Evolutionary conservation across 768 basidiomycete genomes (phyloP).

Genomic region (Plicaturopsis crispa): DNA sequence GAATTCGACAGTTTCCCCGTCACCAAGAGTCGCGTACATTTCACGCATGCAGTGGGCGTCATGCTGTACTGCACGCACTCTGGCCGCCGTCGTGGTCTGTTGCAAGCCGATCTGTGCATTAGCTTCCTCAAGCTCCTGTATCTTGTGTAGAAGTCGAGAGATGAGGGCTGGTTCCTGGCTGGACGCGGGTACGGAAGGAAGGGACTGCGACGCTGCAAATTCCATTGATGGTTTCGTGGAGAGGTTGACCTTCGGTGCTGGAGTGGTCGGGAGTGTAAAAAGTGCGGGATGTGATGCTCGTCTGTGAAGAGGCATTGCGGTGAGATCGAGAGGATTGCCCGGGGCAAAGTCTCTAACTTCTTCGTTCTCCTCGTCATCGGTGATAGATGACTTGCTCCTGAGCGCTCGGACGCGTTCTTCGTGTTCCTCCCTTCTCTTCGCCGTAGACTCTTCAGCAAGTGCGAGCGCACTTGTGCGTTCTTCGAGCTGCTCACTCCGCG

Average conservation of each 20-base stretch:
- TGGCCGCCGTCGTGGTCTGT: conserved; percentile 52
- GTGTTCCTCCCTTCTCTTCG: conserved; percentile 19
- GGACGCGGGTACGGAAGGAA: conserved; percentile 11
- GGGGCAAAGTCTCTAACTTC: conserved; percentile 58
- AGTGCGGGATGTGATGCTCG: conserved; percentile 1
- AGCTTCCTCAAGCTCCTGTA: conserved; percentile 68
- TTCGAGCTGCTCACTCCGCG: conserved; percentile 64
- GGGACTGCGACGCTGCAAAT: conserved; percentile 2
- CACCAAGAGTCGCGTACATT: conserved; percentile 61
- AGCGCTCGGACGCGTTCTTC: conserved; percentile 41
- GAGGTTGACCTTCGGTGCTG: conserved; percentile 1
- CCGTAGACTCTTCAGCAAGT: conserved; percentile 19
- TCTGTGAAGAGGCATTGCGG: too few relatives aligned
- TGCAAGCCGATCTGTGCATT: conserved; percentile 60
- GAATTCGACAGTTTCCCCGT: conserved; percentile 41
- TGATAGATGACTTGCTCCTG: conserved; percentile 28
- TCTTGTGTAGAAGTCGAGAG: conserved; percentile 66
- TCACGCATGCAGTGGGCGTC: conserved; percentile 66
- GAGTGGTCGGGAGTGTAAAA: conserved; percentile 7
- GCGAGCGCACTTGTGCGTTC: conserved; percentile 42
- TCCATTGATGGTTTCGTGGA: background rate
- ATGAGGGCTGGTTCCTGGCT: conserved; percentile 46
- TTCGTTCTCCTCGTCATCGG: conserved; percentile 20
- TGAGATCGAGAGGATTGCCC: conserved; percentile 26
- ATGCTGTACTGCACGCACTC: conserved; percentile 61